Evolutionary conservation across 768 basidiomycete genomes (phyloP).

Genomic region (Glaciozyma martinii): DNA sequence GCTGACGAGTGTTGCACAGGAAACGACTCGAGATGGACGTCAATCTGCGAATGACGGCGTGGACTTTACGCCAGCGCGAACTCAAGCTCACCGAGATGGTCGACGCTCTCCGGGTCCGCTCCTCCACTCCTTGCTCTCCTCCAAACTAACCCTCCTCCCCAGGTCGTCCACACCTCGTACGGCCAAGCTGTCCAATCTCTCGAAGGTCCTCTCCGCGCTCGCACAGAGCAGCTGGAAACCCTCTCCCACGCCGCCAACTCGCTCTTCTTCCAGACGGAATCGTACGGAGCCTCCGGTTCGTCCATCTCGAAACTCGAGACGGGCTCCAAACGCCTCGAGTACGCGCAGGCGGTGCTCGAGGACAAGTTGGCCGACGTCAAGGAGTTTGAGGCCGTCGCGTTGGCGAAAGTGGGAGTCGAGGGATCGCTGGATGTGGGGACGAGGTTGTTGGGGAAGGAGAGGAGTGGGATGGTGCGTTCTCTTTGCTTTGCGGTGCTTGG

Average conservation of each 20-base stretch:
- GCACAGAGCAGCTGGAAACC: neutral
- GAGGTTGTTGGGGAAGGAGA: neutral
- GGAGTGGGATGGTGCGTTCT: neutral
- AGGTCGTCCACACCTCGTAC: constrained; percentile 7
- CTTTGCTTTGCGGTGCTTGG: too few species aligned
- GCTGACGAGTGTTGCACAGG: neutral
- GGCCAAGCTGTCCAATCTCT: neutral
- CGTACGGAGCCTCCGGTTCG: neutral
- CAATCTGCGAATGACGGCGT: neutral
- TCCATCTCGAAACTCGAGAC: neutral
- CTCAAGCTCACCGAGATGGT: neutral
- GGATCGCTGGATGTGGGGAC: neutral
- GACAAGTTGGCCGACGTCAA: constrained; percentile 5
- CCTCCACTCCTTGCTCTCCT: neutral
- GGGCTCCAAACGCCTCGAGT: neutral
- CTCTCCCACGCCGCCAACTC: neutral
- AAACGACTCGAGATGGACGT: constrained; percentile 1
- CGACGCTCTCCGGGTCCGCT: neutral
- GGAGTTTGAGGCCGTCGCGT: neutral
- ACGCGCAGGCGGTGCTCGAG: constrained; percentile 6
- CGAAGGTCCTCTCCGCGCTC: neutral
- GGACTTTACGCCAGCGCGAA: neutral
- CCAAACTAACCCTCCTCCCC: neutral
- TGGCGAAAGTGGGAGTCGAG: neutral
- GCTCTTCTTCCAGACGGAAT: neutral